Evolutionary conservation across 257 asterid genomes (phyloP), one percentile per base, ranked within the genome.

Genomic region (Echium plantagineum): DNA sequence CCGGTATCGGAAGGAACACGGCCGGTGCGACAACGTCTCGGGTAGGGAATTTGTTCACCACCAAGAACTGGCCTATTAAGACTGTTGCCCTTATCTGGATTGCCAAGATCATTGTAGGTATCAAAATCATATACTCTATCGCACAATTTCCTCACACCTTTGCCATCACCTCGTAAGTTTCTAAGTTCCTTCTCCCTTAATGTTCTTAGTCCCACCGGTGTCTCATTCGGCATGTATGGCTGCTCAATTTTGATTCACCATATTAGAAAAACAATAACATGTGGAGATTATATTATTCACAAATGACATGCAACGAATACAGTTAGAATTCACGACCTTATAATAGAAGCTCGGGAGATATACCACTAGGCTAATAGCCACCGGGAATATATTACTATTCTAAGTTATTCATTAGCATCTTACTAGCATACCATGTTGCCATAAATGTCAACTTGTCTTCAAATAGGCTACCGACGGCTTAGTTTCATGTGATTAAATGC

Each of bases 1-100:
- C 98, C 94, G n/a, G 95, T 80, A 59, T 81, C 78, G 2, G 84
- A 68, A 15, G 97, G 85, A 60, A 72, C 68, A 15, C 96, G 94
- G 2, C 97, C 99, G 0, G 95, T 83, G 2, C 99, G 87, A 57
- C 99, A 93, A 20, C 99, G 88, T 72, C 99, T 75, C 4, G 99
- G 96, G 62, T 82, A 93, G 0, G 97, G 90, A 15, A 76, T 80
- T 32, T 69, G 61, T 15, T 74, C 73, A 6, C 99, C 97, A 0
- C 99, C 97, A 6, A 89, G 86, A 1, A 30, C 24, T 0, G 97
- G 97, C 9, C 99, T 87, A 64, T 89, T 90, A 47, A 38, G 82
- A 28, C 89, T 97, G n/a, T 74, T 76, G 30, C 96, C 97, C 51
- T 74, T 86, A 63, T 93, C 99, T 0, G 97, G 97, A 75, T 93